Evolutionary conservation across 192 early-diverging fungal genomes (phyloP), one percentile per base, ranked within the genome.

Genomic region (Mortierella claussenii): DNA sequence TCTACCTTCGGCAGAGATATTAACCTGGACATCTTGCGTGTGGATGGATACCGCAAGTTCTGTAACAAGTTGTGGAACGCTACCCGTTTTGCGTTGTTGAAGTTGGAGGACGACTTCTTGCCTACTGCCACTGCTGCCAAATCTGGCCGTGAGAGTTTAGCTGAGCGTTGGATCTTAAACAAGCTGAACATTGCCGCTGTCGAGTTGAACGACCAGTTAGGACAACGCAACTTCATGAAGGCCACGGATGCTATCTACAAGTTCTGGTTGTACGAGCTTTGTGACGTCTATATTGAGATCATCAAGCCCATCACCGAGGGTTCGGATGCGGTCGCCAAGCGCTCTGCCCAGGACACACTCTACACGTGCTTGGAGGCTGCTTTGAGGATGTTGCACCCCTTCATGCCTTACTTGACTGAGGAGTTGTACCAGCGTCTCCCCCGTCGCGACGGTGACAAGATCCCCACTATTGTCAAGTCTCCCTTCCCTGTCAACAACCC

Each of bases 41-140:
- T 99, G n/a, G 96, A 98, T 66, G 96, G 98, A 46, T 97, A 99
- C 87, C 92, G 96, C 81, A 98, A 97, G 86, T 99, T 97, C 91
- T 99, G 96, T 83, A 99, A 98, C 89, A 99, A 99, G 89, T 81
- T 99, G 31, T 99, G 98, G 98, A 98, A 98, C 75, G 98, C 96
- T 1, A 96, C 94, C 28, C 91, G 92, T 57, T 96, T 99, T 83
- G 95, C 94, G n/a, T 69, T 95, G 49, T 90, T 94, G 85, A 97
- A 98, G 87, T 86, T 99, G 18, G 96, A 93, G n/a, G 88, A 86
- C 20, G 89, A 91, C 52, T 99, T 94, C 80, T 86, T 85, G 69
- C 95, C 96, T 2, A 71, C 65, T 23, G 57, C 86, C 23, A 73
- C 82, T 36, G 65, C 85, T 7, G 62, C 78, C 67, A 80, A 74